These are phyloP conservation scores for Brettanomyces bruxellensis DNA, from an alignment of 805 yeast genomes.

Conservation along the genomic window DNA sequence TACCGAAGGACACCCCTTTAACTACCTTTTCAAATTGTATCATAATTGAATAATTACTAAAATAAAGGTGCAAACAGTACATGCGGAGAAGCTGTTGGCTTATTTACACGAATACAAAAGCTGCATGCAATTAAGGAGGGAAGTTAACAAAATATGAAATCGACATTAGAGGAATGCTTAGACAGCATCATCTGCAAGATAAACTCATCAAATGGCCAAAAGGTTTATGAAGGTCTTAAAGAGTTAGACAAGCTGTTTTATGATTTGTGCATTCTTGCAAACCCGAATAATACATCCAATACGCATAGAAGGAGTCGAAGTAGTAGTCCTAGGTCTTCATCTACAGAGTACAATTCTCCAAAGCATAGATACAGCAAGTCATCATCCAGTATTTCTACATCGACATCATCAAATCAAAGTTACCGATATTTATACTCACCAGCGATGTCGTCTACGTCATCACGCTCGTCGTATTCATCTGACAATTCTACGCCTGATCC, in stretches of 20 bases:
- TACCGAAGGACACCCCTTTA: no score
- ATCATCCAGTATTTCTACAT: not conserved
- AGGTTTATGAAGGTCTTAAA: not conserved
- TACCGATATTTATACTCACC: not conserved
- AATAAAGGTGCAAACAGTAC: no score
- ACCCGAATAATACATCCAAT: not conserved
- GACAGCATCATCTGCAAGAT: not conserved
- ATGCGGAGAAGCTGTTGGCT: no score
- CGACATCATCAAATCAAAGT: not conserved
- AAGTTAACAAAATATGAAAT: no score
- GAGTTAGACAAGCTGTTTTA: slow-evolving; percentile 1
- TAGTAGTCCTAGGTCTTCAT: not conserved
- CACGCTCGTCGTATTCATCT: slow-evolving; percentile 1
- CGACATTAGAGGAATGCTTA: not conserved
- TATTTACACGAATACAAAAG: no score
- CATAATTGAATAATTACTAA: no score
- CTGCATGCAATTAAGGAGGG: no score
- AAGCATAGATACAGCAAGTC: not conserved
- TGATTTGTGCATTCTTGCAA: slow-evolving; percentile 1
- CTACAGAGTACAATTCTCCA: no score
- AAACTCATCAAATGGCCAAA: not conserved
- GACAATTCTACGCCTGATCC: not conserved
- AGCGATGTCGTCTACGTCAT: not conserved
- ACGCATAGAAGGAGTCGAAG: not conserved
- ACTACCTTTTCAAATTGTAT: no score